Conservation (phyloP, 257 asterid genomes). For the Solanum ossicruentum region DNA sequence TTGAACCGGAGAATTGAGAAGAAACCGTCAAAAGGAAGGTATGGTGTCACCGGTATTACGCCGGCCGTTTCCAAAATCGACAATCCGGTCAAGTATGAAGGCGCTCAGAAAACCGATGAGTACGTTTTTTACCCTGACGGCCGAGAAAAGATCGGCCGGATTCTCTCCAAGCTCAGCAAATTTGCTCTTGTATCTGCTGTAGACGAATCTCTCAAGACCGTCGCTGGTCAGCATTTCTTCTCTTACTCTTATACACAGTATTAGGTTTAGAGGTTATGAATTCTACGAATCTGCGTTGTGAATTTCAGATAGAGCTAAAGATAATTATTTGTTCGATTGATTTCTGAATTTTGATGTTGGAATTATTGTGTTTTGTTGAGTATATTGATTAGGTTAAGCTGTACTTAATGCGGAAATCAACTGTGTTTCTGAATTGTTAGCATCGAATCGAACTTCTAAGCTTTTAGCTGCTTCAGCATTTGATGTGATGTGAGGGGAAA, state of each 20-base stretch:
- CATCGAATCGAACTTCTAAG: neutral
- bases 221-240: constrained; percentile 4
- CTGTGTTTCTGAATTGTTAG: neutral
- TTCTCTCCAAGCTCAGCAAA: constrained; percentile 19
- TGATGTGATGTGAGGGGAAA: neutral
- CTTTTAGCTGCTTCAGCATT: neutral
- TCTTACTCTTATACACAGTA: neutral
- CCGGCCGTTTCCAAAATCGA: neutral
- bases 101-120: constrained; percentile 8
- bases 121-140: constrained; percentile 17
- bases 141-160: neutral
- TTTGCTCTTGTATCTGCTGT: constrained; percentile 44
- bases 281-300: neutral
- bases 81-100: neutral
- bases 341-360: neutral
- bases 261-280: neutral
- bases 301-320: neutral
- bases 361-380: neutral
- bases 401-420: neutral
- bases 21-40: neutral
- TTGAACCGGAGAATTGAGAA: neutral
- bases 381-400: neutral
- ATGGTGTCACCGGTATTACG: neutral
- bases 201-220: constrained; percentile 35
- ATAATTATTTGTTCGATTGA: neutral